These are phyloP conservation scores for Carnegiea gigantea DNA, from an alignment of 179 eudicot species.

Conservation along the genomic window DNA sequence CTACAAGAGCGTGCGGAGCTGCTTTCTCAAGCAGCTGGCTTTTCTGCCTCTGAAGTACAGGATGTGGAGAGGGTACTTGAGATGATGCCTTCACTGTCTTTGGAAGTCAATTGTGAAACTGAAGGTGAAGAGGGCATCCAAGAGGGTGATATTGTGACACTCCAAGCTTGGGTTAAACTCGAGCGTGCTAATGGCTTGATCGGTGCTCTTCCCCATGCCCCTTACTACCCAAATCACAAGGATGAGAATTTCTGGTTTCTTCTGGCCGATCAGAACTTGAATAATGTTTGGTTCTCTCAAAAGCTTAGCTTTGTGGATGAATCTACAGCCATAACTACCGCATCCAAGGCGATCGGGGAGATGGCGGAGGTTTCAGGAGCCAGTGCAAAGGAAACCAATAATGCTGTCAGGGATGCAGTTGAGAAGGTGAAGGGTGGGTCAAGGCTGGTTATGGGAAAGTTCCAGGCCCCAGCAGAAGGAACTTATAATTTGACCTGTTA, in stretches of 20 bases:
- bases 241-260: slow-evolving; percentile 83
- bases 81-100: slow-evolving; percentile 63
- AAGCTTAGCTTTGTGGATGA: slow-evolving; percentile 73
- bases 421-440: slow-evolving; percentile 69
- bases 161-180: slow-evolving; percentile 77
- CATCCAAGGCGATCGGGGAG: slow-evolving; percentile 65
- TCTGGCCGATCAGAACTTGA: slow-evolving; percentile 64
- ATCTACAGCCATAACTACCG: slow-evolving; percentile 62
- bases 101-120: slow-evolving; percentile 79
- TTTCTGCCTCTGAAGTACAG: slow-evolving; percentile 55
- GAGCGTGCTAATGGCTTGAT: slow-evolving; percentile 63
- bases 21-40: slow-evolving; percentile 59
- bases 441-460: slow-evolving; percentile 72
- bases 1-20: slow-evolving; percentile 58
- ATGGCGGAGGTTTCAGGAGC: slow-evolving; percentile 70
- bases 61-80: slow-evolving; percentile 73
- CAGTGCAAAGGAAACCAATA: slow-evolving; percentile 46
- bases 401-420: slow-evolving; percentile 60
- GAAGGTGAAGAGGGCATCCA: slow-evolving; percentile 89
- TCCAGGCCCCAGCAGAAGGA: slow-evolving; percentile 72
- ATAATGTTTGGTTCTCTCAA: slow-evolving; percentile 76
- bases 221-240: slow-evolving; percentile 71
- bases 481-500: slow-evolving; percentile 55
- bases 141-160: slow-evolving; percentile 75
- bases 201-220: slow-evolving; percentile 82